Evolutionary conservation across 2,329 filamentous ascomycete genomes (phyloP), one percentile per base, ranked within the genome.

Genomic region (Aureobasidium sp.): DNA sequence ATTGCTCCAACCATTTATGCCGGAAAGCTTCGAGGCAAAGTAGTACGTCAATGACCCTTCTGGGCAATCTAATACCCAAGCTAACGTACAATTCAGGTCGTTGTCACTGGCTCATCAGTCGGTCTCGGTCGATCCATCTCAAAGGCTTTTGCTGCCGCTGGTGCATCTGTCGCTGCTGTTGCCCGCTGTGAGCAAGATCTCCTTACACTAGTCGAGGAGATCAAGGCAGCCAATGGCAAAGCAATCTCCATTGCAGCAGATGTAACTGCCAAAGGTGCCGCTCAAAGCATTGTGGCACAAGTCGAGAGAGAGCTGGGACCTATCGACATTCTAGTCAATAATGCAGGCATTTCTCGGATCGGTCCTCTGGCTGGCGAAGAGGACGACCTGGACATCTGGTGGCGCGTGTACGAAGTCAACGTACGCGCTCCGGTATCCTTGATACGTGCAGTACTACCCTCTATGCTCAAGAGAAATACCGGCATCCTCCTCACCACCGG

Each of bases 341-440:
- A 59, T 5, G 55, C 45, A n/a, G 55, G 55, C 32, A 48, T 59
- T 9, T 37, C 64, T 2, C 64, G 66, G 6, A 45, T 66, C 8
- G 54, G 61, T 14, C 55, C 63, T 39, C n/a, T 54, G 8, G 27
- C 1, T 47, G 50, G 32, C 5, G 63, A 66, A 37, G 59, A 65
- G 1, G 62, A 64, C 8, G 62, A 64, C 29, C n/a, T 67, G 9
- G 66, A 67, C 30, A 62, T 64, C 54, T 68, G 66, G 67, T 69
- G 67, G 67, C 62, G 61, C 30, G 64, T 68, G 34, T 63, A 67
- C 59, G 66, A 69, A 34, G 59, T 69, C 62, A 68, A 68, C 29
- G 66, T 69, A 3, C 63, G 62, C 3, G 67, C 66, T 5, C 65
- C 66, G 3, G 67, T 68, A 7, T 39, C 64, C 4, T 48, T 68